Conservation (phyloP, 2,329 filamentous ascomycete species). For the Microdochium paspali region DNA sequence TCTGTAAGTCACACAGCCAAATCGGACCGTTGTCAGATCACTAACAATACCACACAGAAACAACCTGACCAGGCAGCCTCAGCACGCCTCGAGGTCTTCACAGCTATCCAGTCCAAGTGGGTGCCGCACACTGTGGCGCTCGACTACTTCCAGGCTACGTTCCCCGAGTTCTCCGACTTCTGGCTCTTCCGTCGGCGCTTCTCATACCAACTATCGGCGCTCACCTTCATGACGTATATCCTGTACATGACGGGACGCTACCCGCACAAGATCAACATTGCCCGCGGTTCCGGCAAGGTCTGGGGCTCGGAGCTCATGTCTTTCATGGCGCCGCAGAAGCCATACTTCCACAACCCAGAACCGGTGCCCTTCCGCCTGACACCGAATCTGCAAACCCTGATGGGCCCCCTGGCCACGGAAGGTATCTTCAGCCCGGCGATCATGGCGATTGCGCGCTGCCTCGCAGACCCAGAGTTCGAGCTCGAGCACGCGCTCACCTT, state of each 20-base stretch:
- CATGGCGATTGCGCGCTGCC: constrained; percentile 91
- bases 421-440: constrained; percentile 92
- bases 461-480: constrained; percentile 82
- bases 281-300: constrained; percentile 78
- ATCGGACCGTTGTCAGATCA: neutral
- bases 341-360: constrained; percentile 90
- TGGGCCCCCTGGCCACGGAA: constrained; percentile 92
- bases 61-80: constrained; percentile 59
- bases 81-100: constrained; percentile 83
- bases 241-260: constrained; percentile 96
- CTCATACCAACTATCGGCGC: constrained; percentile 85
- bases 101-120: constrained; percentile 88
- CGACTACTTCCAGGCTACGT: constrained; percentile 82
- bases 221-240: constrained; percentile 98
- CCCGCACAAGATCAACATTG: constrained; percentile 91
- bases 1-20: constrained; percentile 30
- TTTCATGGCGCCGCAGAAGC: constrained; percentile 73
- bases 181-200: constrained; percentile 98
- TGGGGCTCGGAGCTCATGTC: constrained; percentile 95
- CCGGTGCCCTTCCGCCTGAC: constrained; percentile 95
- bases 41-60: constrained; percentile 36
- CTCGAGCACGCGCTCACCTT: constrained; percentile 91
- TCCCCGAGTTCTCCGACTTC: constrained; percentile 85
- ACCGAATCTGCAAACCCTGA: constrained; percentile 88
- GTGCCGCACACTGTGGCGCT: constrained; percentile 75